phyloP scores from a whole-genome alignment of 2,329 filamentous ascomycete species.

The Dothistroma pini region DNA sequence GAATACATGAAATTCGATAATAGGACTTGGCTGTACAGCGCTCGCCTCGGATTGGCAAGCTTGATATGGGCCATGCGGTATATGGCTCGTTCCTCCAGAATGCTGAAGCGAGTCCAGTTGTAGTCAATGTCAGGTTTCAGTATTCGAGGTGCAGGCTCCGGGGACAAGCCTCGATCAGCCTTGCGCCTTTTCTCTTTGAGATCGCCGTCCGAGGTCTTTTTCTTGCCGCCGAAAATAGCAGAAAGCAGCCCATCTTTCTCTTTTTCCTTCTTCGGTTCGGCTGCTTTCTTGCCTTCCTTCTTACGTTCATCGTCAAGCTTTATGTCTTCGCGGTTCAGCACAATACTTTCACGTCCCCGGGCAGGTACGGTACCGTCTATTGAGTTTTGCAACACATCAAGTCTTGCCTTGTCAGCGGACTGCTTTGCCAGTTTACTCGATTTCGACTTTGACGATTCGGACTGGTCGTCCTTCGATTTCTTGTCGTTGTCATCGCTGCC shows the following conservation, averaged over 20 bases:
- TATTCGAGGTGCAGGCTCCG: slow-evolving; percentile 69
- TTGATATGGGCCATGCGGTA: slow-evolving; percentile 99
- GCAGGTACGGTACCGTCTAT: slow-evolving; percentile 59
- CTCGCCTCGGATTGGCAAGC: slow-evolving; percentile 90
- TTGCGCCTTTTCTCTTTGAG: slow-evolving; percentile 68
- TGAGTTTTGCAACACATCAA: slow-evolving; percentile 83
- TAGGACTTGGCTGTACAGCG: slow-evolving; percentile 88
- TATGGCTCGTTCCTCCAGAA: slow-evolving; percentile 92
- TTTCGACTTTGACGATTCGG: slow-evolving; percentile 36
- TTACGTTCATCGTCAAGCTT: slow-evolving; percentile 78
- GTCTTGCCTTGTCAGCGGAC: slow-evolving; percentile 64
- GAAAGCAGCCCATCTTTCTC: slow-evolving; percentile 76
- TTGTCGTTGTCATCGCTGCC: slow-evolving; percentile 66
- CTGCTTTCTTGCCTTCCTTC: slow-evolving; percentile 73
- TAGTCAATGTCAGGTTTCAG: slow-evolving; percentile 88
- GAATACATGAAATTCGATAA: slow-evolving; percentile 99
- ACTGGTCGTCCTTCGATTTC: slow-evolving; percentile 49
- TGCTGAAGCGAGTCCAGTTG: slow-evolving; percentile 91
- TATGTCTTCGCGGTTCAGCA: slow-evolving; percentile 72
- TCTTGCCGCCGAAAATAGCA: slow-evolving; percentile 86
- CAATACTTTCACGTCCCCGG: slow-evolving; percentile 72
- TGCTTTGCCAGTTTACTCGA: slow-evolving; percentile 62
- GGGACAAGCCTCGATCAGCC: slow-evolving; percentile 54
- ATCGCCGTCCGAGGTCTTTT: slow-evolving; percentile 63
- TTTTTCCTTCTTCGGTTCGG: slow-evolving; percentile 76